These are phyloP conservation scores for Ceratocystis variospora DNA, from an alignment of 2,329 filamentous ascomycete genomes.

Conservation along the genomic window DNA sequence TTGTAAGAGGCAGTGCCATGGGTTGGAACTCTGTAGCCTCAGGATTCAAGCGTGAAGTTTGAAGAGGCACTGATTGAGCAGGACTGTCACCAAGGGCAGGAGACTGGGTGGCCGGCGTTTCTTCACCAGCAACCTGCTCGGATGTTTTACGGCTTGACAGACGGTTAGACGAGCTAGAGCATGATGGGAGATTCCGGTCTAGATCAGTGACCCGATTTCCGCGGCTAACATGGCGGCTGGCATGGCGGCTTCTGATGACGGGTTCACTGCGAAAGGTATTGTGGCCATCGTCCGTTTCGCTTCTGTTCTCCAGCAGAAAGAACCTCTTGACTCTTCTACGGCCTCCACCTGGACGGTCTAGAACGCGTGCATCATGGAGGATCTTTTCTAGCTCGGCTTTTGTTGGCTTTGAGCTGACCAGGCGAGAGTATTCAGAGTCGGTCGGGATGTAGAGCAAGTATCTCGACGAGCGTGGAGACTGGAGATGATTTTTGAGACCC, in stretches of 20 bases:
- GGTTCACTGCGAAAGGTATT: background rate
- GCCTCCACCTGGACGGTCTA: conserved; percentile 9
- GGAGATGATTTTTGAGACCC: background rate
- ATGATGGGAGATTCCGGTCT: background rate
- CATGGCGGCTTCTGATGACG: background rate
- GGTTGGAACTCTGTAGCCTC: conserved; percentile 6
- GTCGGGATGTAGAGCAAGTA: conserved; percentile 18
- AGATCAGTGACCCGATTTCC: background rate
- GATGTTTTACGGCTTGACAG: background rate
- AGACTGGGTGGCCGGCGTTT: background rate
- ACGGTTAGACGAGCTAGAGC: background rate
- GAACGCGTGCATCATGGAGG: conserved; percentile 9
- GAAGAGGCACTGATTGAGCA: background rate
- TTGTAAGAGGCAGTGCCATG: background rate
- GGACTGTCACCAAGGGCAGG: background rate
- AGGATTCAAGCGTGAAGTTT: background rate
- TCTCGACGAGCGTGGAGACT: background rate
- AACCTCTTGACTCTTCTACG: conserved; percentile 14
- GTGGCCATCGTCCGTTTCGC: background rate
- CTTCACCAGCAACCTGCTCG: background rate
- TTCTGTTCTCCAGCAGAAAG: conserved; percentile 13
- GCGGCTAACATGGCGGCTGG: background rate
- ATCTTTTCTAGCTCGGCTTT: conserved; percentile 14
- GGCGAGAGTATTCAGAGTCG: conserved; percentile 15
- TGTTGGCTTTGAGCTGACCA: conserved; percentile 9